Evolutionary conservation across 495 filamentous ascomycete genomes (phyloP), one percentile per base, ranked within the genome.

Genomic region (Pseudevernia furfuracea): DNA sequence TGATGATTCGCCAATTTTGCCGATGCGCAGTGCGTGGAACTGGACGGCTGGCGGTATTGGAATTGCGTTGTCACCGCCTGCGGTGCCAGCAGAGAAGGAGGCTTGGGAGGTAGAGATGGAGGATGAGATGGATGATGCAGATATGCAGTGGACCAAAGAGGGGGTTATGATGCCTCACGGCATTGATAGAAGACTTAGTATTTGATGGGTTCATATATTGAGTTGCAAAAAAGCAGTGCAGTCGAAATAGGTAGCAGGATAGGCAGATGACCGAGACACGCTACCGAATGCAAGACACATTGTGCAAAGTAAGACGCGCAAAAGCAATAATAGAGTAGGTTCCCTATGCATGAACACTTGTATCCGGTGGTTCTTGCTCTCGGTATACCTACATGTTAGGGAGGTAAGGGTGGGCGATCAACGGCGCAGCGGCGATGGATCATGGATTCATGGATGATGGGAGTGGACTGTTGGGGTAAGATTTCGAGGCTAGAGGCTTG

Each of bases 1-100:
- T 8, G 43, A 61, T 14, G 32, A 23, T 15, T 61, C 58, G 1
- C 57, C 58, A 11, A 25, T 59, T 1, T 61, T 48, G 23, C 52
- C 49, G 6, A 44, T 32, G 34, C 23, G 48, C 2, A 61, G 46
- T 9, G 41, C 36, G 0, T 61, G 62, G 66, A 34, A 49, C 4
- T 64, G 66, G 57, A 61, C 44, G 11, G 55, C 48, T 7, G 66
- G 62, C 1, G 61, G 53, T 5, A 60, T 61, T 39, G 66, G 66
- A 17, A 32, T 49, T 34, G 58, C 44, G 9, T 32, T 65, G 41
- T 44, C 52, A 12, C 34, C 52, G 46, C 56, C 56, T 17, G 49
- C 34, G 23, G 19, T 34, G 43, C 37, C 34, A 17, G 19, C 30
- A 1, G n/a, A 46, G 11, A 34, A 23, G 14, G 64, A 58, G 25